Conservation (phyloP, 176 grass and related monocot genomes). For the Typha latifolia region DNA sequence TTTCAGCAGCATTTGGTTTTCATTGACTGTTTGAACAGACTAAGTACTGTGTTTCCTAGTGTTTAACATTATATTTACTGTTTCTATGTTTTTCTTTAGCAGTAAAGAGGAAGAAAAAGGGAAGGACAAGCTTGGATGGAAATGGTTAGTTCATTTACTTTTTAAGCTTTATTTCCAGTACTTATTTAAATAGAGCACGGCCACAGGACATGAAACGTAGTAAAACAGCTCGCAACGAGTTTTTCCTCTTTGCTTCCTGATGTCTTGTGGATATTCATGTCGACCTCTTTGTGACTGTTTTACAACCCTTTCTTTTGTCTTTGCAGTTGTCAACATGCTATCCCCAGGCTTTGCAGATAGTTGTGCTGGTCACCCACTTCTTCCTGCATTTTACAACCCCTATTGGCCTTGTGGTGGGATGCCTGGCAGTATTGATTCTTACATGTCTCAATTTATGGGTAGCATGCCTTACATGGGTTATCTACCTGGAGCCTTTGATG, state of each 20-base stretch:
- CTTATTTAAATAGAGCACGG: not conserved
- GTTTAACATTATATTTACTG: not conserved
- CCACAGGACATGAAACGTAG: not conserved
- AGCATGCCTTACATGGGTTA: conserved; percentile 25
- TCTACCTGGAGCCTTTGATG: conserved; percentile 3
- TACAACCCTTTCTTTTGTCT: not conserved
- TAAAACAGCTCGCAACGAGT: no score
- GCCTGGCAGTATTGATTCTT: conserved; percentile 27
- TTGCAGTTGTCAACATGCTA: not conserved
- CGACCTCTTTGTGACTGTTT: not conserved
- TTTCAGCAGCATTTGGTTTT: conserved; percentile 17
- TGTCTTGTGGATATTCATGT: not conserved
- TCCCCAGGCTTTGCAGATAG: conserved; percentile 17
- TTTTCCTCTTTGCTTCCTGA: no score
- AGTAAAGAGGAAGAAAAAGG: conserved; percentile 4
- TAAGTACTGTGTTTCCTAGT: not conserved
- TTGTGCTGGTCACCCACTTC: conserved; percentile 20
- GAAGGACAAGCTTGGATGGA: not conserved
- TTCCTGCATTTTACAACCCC: conserved; percentile 34
- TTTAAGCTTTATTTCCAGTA: not conserved
- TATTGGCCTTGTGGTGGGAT: conserved; percentile 14
- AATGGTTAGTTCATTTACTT: not conserved
- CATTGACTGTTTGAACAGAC: not conserved
- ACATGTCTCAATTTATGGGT: conserved; percentile 21
- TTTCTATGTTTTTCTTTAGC: not conserved